Evolutionary conservation across 108 stramenopile genomes (phyloP).

Genomic region (Cylindrotheca closterium): DNA sequence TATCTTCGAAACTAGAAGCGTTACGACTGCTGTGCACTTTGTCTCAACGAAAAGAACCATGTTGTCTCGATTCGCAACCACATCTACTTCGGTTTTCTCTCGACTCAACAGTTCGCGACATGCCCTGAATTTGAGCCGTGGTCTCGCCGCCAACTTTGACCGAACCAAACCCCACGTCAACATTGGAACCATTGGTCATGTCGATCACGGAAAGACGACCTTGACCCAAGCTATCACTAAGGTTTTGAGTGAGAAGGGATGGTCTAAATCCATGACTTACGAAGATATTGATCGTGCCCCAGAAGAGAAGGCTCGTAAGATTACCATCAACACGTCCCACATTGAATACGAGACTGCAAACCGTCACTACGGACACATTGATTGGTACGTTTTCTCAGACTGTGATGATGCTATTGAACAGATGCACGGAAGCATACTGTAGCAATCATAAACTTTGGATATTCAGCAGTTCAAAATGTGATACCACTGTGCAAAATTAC

Average conservation of each 20-base stretch:
- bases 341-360: conserved; percentile 97
- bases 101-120: conserved; percentile 4
- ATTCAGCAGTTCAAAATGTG: no score
- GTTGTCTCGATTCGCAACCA: conserved; percentile 36
- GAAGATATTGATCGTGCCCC: conserved; percentile 98
- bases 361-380: conserved; percentile 99
- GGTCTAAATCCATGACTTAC: conserved; percentile 81
- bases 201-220: conserved; percentile 99
- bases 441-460: no score
- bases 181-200: conserved; percentile 99
- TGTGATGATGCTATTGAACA: no score
- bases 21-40: background rate
- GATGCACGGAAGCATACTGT: no score
- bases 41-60: conserved; percentile 12
- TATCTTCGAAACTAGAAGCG: background rate
- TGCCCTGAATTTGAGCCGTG: conserved; percentile 26
- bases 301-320: conserved; percentile 95
- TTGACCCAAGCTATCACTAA: conserved; percentile 99
- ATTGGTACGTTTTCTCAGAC: conserved; percentile 83
- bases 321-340: conserved; percentile 90
- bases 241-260: conserved; percentile 91
- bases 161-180: conserved; percentile 97
- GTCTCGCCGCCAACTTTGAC: conserved; percentile 51
- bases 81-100: conserved; percentile 7
- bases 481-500: no score